Evolutionary conservation across 2,329 filamentous ascomycete genomes (phyloP).

Genomic region (Periconia sp.): DNA sequence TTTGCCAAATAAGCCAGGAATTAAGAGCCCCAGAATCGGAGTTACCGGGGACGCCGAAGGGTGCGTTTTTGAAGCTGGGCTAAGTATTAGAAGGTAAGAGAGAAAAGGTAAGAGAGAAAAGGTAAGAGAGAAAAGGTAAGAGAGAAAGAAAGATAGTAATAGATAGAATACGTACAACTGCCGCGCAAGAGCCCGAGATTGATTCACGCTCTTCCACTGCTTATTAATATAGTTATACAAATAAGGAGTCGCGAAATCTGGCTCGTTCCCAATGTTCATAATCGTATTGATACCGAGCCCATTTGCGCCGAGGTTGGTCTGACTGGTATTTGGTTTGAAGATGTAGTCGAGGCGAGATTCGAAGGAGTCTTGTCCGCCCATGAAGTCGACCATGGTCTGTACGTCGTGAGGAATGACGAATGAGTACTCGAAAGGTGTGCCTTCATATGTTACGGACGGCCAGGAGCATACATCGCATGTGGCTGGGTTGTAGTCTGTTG

Average conservation of each 20-base stretch:
- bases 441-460: constrained; percentile 42
- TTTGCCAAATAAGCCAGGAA: constrained; percentile 52
- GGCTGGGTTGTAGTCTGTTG: constrained; percentile 38
- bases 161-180: constrained; percentile 26
- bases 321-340: constrained; percentile 34
- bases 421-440: constrained; percentile 43
- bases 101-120: background rate
- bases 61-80: constrained; percentile 19
- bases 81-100: background rate
- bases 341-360: constrained; percentile 43
- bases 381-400: constrained; percentile 39
- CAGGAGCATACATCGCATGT: constrained; percentile 41
- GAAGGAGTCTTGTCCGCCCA: constrained; percentile 37
- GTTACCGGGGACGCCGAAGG: constrained; percentile 46
- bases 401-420: constrained; percentile 44
- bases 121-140: constrained; percentile 1
- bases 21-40: constrained; percentile 49
- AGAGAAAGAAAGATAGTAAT: constrained; percentile 1
- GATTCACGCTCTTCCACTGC: constrained; percentile 42
- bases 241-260: constrained; percentile 66
- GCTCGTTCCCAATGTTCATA: constrained; percentile 59
- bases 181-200: constrained; percentile 29
- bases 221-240: constrained; percentile 49
- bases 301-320: constrained; percentile 38
- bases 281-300: constrained; percentile 53